Conservation (phyloP, 495 filamentous ascomycete species). For the Echria macrotheca region DNA sequence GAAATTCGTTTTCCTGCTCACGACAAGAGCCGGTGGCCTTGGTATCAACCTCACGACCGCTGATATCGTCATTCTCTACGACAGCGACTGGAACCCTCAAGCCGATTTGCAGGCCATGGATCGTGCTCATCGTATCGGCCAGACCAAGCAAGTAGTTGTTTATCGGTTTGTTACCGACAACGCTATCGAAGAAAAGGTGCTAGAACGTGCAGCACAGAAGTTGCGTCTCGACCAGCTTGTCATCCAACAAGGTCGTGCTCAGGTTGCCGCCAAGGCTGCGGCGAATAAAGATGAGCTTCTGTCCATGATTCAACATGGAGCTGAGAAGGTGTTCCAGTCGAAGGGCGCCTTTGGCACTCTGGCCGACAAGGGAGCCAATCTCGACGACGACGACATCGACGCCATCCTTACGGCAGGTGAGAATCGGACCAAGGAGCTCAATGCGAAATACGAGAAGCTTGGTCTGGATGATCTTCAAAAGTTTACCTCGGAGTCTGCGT, state of each 20-base stretch:
- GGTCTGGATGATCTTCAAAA: slow-evolving; percentile 97
- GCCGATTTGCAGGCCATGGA: slow-evolving; percentile 99
- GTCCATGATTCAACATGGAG: slow-evolving; percentile 97
- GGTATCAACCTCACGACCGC: slow-evolving; percentile 96
- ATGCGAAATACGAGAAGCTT: slow-evolving; percentile 92
- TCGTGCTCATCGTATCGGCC: slow-evolving; percentile 94
- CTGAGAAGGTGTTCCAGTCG: slow-evolving; percentile 81
- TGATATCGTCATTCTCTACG: slow-evolving; percentile 96
- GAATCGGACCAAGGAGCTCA: slow-evolving; percentile 80
- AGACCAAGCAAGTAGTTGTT: slow-evolving; percentile 95
- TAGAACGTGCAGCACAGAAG: slow-evolving; percentile 97
- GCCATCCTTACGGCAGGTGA: slow-evolving; percentile 80
- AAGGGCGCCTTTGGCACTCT: slow-evolving; percentile 54
- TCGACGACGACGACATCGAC: slow-evolving; percentile 87
- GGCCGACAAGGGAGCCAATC: slow-evolving; percentile 53
- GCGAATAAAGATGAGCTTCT: slow-evolving; percentile 95
- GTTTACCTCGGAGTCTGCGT: slow-evolving; percentile 92
- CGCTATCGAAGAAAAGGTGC: slow-evolving; percentile 96
- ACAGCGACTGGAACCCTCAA: slow-evolving; percentile 99
- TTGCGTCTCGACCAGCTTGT: slow-evolving; percentile 97
- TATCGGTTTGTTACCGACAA: slow-evolving; percentile 97
- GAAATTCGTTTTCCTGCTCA: slow-evolving; percentile 97
- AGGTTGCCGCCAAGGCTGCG: slow-evolving; percentile 77
- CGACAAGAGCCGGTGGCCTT: slow-evolving; percentile 92
- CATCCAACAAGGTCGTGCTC: slow-evolving; percentile 96